These are phyloP conservation scores for Mycena albidolilacea DNA, from an alignment of 768 basidiomycete genomes.

Conservation along the genomic window DNA sequence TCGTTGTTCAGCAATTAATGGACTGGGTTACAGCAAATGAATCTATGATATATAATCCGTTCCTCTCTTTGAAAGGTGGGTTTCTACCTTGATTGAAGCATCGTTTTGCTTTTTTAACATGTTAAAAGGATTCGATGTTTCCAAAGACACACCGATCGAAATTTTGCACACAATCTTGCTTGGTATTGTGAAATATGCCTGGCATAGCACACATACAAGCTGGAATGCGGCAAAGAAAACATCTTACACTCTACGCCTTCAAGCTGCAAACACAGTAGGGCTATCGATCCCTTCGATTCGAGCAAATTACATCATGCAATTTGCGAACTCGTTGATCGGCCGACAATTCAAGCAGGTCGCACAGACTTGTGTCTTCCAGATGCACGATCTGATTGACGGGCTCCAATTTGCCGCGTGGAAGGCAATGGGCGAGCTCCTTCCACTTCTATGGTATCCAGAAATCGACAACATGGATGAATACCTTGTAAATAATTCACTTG, in stretches of 20 bases:
- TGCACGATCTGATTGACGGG: constrained; percentile 49
- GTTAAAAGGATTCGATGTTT: constrained; percentile 47
- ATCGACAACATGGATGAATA: constrained; percentile 56
- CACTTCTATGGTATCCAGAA: constrained; percentile 58
- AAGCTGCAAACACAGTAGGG: constrained; percentile 50
- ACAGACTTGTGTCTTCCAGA: constrained; percentile 55
- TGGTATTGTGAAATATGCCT: constrained; percentile 59
- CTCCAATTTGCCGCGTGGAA: constrained; percentile 47
- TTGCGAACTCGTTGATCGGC: constrained; percentile 58
- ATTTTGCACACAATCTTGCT: constrained; percentile 62
- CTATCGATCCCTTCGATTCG: constrained; percentile 52
- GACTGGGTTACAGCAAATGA: constrained; percentile 46
- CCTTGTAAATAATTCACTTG: constrained; percentile 39
- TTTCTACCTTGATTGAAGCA: background rate
- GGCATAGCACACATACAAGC: constrained; percentile 50
- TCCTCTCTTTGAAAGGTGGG: constrained; percentile 47
- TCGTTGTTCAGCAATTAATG: constrained; percentile 45
- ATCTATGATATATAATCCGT: constrained; percentile 47
- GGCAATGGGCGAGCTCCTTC: constrained; percentile 51
- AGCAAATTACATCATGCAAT: constrained; percentile 60
- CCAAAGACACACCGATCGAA: constrained; percentile 57
- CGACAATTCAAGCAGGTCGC: constrained; percentile 57
- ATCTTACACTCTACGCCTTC: constrained; percentile 48
- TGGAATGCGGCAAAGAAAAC: constrained; percentile 48
- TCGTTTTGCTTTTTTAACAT: background rate